Evolutionary conservation across 202 grass and related monocot genomes (phyloP).

Genomic region (Saccharum hybrid): DNA sequence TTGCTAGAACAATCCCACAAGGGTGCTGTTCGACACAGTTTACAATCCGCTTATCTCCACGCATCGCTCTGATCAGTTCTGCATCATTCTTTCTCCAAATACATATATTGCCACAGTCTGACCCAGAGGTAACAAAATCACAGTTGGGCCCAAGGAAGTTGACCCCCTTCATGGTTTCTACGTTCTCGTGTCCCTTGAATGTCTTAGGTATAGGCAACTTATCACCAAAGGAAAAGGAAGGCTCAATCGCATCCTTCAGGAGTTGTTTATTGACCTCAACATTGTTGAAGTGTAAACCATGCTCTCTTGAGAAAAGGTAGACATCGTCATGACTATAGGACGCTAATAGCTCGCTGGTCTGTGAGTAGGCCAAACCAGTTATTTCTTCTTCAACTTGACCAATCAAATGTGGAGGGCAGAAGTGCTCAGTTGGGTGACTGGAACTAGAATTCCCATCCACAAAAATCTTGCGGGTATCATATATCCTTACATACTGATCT

Average conservation of each 20-base stretch:
- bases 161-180: conserved; percentile 76
- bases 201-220: conserved; percentile 43
- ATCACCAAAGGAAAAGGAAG: conserved; percentile 16
- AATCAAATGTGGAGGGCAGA: conserved; percentile 58
- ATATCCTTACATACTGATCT: conserved; percentile 67
- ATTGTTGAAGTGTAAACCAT: conserved; percentile 57
- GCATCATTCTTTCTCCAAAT: conserved; percentile 90
- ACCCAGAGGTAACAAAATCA: conserved; percentile 87
- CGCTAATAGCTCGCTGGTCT: conserved; percentile 65
- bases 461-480: conserved; percentile 69
- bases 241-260: background rate
- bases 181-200: conserved; percentile 68
- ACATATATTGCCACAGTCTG: conserved; percentile 70
- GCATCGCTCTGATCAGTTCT: conserved; percentile 60
- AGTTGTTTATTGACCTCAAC: conserved; percentile 26
- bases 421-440: conserved; percentile 41
- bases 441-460: conserved; percentile 45
- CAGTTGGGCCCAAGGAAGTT: conserved; percentile 83
- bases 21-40: conserved; percentile 94
- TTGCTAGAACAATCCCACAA: conserved; percentile 60
- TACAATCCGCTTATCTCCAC: conserved; percentile 69
- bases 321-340: conserved; percentile 67
- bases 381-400: conserved; percentile 46
- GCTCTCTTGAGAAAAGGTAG: conserved; percentile 74
- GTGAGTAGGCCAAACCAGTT: conserved; percentile 82